Evolutionary conservation across 1,284 basidiomycete genomes (phyloP), one percentile per base, ranked within the genome.

Genomic region (Coniferiporia sulphurascens): DNA sequence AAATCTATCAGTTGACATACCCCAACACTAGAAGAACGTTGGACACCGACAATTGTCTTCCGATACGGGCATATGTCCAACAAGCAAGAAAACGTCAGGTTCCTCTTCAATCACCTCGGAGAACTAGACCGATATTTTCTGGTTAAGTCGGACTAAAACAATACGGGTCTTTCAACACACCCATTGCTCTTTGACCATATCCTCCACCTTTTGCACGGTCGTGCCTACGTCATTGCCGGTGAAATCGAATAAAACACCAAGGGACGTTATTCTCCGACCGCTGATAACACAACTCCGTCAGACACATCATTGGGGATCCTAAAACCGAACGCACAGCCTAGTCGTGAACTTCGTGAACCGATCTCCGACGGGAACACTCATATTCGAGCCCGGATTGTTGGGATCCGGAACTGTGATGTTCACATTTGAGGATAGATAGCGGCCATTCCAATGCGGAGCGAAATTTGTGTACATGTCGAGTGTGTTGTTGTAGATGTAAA

Each of bases 181-280:
- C 86, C 87, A 89, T 22, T 70, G 49, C 69, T 93, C 90, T 63
- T 86, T 83, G 38, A 89, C 86, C 86, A 95, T 87, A 56, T 85
- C 76, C 8, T 73, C 78, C 4, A 91, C 86, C 53, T 74, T 76
- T 68, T 92, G 91, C 19, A 93, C 87, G 1, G 86, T 89, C 1
- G 86, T 88, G 63, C 87, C 87, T 55, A 73, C 73, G 52, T 78
- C 79, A 63, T 86, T 85, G 6, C 81, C 83, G 0, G 79, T 82
- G 67, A 91, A 91, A 68, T 92, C 79, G 62, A 76, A 94, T 4
- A 94, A 71, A n/a, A 93, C 86, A 21, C 93, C 91, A 35, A 94
- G 78, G 1, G 91, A 82, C 0, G 90, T 94, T 44, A 94, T 79
- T 32, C 84, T 79, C 12, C 89, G 90, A 63, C 60, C 55, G 19